Evolutionary conservation across 257 asterid species (phyloP).

Genomic region (Paraleonurus japonicus): DNA sequence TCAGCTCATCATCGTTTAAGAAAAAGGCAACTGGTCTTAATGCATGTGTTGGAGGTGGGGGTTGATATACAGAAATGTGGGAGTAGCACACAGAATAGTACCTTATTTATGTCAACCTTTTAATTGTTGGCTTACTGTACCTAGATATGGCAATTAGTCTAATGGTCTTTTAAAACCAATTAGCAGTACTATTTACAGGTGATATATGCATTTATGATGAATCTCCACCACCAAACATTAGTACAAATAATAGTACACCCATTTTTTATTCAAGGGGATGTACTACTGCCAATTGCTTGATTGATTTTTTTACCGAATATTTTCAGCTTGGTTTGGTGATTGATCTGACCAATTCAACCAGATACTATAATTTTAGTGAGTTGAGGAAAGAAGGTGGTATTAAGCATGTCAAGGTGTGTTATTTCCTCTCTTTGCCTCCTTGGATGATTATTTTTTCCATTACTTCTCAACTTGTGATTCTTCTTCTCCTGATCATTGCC

Average conservation of each 20-base stretch:
- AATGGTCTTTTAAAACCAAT: neutral
- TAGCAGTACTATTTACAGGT: neutral
- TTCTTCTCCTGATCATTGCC: slow-evolving; percentile 30
- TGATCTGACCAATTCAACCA: slow-evolving; percentile 89
- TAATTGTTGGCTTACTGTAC: neutral
- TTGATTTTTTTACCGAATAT: slow-evolving; percentile 29
- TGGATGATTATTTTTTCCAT: slow-evolving; percentile 12
- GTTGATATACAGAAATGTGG: neutral
- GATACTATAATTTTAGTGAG: slow-evolving; percentile 70
- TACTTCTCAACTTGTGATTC: slow-evolving; percentile 10
- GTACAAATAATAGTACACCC: slow-evolving; percentile 10
- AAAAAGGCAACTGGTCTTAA: neutral
- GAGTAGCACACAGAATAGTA: neutral
- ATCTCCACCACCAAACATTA: slow-evolving; percentile 8
- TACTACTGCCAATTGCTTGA: slow-evolving; percentile 22
- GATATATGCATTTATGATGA: slow-evolving; percentile 8
- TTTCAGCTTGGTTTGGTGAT: slow-evolving; percentile 95
- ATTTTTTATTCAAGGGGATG: slow-evolving; percentile 16
- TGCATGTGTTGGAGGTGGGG: slow-evolving; percentile 1
- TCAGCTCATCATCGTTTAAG: neutral
- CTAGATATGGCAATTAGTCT: neutral
- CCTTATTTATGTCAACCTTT: neutral
- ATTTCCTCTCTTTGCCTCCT: slow-evolving; percentile 22
- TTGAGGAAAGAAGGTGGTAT: slow-evolving; percentile 74
- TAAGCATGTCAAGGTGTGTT: slow-evolving; percentile 87